phyloP scores from a whole-genome alignment of 176 grass and related monocot species.

The Neostapfia colusana region DNA sequence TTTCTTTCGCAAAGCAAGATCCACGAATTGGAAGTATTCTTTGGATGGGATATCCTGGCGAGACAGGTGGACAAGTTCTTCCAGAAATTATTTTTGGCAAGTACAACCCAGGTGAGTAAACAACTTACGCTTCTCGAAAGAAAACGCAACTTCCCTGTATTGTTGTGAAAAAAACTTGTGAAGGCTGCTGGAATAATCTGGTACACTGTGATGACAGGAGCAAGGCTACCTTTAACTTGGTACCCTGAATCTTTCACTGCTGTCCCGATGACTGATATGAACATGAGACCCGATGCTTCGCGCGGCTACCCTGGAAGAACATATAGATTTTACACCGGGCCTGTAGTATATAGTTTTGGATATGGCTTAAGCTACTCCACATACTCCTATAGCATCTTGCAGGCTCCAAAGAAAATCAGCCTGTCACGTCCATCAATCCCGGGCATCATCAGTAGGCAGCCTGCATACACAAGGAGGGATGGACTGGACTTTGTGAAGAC shows the following conservation, averaged over 20 bases:
- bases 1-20: conserved; percentile 73
- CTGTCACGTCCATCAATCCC: conserved; percentile 37
- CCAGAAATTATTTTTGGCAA: conserved; percentile 81
- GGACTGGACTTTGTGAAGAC: conserved; percentile 49
- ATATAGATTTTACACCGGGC: conserved; percentile 85
- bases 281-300: conserved; percentile 70
- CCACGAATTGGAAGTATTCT: conserved; percentile 64
- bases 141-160: conserved; percentile 3
- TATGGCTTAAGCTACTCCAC: conserved; percentile 85
- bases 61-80: conserved; percentile 79
- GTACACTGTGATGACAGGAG: conserved; percentile 46
- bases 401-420: conserved; percentile 59
- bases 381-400: conserved; percentile 59
- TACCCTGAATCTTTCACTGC: conserved; percentile 82
- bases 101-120: conserved; percentile 74
- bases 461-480: conserved; percentile 41
- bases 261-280: conserved; percentile 88
- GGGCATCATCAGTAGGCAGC: conserved; percentile 37
- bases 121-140: conserved; percentile 1
- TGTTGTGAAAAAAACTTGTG: conserved; percentile 2
- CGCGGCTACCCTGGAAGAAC: conserved; percentile 84
- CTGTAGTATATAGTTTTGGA: conserved; percentile 72
- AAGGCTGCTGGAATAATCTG: conserved; percentile 13
- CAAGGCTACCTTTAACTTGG: conserved; percentile 73
- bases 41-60: conserved; percentile 90